phyloP scores from a whole-genome alignment of 2,329 filamentous ascomycete genomes.

The Colletotrichum tanaceti region DNA sequence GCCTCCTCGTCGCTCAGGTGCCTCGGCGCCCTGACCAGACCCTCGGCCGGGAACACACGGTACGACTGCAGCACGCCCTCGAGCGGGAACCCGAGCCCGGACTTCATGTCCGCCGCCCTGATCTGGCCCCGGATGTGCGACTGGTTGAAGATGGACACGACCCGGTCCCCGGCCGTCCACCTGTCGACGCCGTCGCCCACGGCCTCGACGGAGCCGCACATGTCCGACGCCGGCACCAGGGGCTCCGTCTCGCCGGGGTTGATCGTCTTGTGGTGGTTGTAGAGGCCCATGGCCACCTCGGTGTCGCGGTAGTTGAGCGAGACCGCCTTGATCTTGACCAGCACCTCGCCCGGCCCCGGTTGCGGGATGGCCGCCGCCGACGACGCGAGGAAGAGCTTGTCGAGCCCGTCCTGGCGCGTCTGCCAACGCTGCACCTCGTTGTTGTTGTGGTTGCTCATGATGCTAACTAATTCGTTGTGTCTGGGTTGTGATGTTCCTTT shows the following conservation, averaged over 20 bases:
- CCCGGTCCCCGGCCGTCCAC: constrained; percentile 71
- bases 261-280: constrained; percentile 72
- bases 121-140: constrained; percentile 69
- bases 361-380: constrained; percentile 54
- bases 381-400: constrained; percentile 60
- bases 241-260: constrained; percentile 49
- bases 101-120: constrained; percentile 63
- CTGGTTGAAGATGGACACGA: constrained; percentile 73
- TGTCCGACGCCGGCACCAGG: constrained; percentile 76
- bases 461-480: too few species aligned
- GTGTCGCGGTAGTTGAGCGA: constrained; percentile 64
- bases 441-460: constrained; percentile 22
- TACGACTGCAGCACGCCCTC: constrained; percentile 69
- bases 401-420: constrained; percentile 65
- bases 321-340: constrained; percentile 60
- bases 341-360: constrained; percentile 63
- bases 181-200: constrained; percentile 52
- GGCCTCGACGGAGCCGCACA: constrained; percentile 72
- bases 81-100: constrained; percentile 70
- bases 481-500: not conserved
- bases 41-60: constrained; percentile 67
- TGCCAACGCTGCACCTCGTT: constrained; percentile 60
- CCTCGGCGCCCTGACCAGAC: constrained; percentile 66
- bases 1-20: constrained; percentile 71
- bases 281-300: constrained; percentile 72